Evolutionary conservation across 805 yeast species (phyloP), one percentile per base, ranked within the genome.

Genomic region (Candida berthetii): DNA sequence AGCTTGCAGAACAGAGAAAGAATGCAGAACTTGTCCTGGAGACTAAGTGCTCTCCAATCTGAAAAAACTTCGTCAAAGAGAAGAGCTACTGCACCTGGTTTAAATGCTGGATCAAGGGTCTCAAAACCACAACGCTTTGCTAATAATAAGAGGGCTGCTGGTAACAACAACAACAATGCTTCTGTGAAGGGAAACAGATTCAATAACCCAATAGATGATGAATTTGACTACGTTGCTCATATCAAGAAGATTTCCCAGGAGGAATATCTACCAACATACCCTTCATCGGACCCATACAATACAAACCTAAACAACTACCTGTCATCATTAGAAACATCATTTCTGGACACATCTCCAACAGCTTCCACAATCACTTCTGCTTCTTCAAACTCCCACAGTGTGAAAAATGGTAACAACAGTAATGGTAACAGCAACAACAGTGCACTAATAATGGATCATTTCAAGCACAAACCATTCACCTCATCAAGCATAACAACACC

Each of bases 161-260:
- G 22, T 15, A 35, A 25, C 20, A 35, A 35, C n/a, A 28, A 13
- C 19, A 37, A 15, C 20, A 35, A 37, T 15, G 15, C 5, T 11
- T 4, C 13, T 11, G 24, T 15, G 13, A 33, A 28, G 7, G 3
- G 18, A 19, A 32, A 15, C 22, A 16, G 22, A 31, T n/a, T 27
- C 7, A 36, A 49, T 22, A 73, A 70, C 48, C 69, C 71, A 4
- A 60, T 64, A 10, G 63, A 68, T 25, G 78, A 69, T 34, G 80
- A 77, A 38, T 78, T 79, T 46, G 81, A 78, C 57, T 79, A 78
- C 50, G 74, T 77, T 4, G 81, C 82, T 10, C 84, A 79, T 49
- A 78, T 78, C 37, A 69, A 73, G 48, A 66, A 68, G 43, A 70
- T 79, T 49, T 76, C 78, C 33, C 68, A 66, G 50, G 66, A 58